A percentile compares a stretch with the other conserved stretches of the same genome.
Evolutionary conservation across 1,284 basidiomycete genomes (phyloP).

Genomic region (Ustilago loliicola): DNA sequence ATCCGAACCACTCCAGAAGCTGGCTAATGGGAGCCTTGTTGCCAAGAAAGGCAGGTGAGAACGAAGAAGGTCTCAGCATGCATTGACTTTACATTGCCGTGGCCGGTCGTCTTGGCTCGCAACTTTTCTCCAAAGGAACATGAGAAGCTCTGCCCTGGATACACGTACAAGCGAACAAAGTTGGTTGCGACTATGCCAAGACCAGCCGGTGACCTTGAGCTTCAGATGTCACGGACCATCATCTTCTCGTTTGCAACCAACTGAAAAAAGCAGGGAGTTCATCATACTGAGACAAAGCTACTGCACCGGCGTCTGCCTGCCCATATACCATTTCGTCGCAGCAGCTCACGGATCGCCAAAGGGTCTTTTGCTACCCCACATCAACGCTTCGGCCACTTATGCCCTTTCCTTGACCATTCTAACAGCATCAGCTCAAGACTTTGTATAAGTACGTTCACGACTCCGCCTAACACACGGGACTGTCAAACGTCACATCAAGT

Average conservation of each 20-base stretch:
- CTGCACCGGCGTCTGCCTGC: not conserved
- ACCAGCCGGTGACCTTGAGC: constrained; percentile 33
- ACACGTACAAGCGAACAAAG: not conserved
- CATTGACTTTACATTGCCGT: constrained; percentile 15
- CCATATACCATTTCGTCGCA: not conserved
- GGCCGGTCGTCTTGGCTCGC: constrained; percentile 17
- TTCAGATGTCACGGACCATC: constrained; percentile 17
- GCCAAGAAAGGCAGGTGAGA: not conserved
- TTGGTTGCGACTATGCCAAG: constrained; percentile 25
- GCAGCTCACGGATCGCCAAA: constrained; percentile 5
- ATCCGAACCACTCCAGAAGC: not conserved
- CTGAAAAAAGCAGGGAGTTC: not conserved
- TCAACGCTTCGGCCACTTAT: not conserved
- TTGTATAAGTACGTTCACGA: constrained; percentile 28
- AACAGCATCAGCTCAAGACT: not conserved
- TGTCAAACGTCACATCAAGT: not conserved
- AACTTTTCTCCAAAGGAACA: not conserved
- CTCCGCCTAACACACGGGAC: constrained; percentile 12
- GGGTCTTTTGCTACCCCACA: constrained; percentile 7
- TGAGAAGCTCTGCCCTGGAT: not conserved
- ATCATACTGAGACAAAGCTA: constrained; percentile 9
- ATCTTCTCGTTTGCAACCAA: not conserved
- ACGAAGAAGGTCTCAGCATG: not conserved
- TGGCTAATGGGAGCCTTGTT: not conserved
- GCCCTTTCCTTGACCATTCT: not conserved